Evolutionary conservation across 306 rosid species (phyloP).

Genomic region (Lathyrus tuberosus): DNA sequence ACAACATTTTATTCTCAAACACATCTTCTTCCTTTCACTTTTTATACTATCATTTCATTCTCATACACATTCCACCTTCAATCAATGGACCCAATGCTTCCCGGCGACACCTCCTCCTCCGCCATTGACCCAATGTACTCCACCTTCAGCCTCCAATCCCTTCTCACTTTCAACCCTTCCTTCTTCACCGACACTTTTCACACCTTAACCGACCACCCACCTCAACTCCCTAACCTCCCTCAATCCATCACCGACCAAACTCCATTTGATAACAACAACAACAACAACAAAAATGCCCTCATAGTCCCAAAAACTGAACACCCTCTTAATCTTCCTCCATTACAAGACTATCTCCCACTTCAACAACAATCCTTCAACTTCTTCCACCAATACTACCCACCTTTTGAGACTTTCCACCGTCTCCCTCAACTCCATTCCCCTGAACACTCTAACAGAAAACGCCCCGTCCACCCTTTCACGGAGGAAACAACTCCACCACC

Average conservation of each 20-base stretch:
- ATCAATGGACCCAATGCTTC: conserved; percentile 35
- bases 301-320: conserved; percentile 40
- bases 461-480: conserved; percentile 24
- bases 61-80: background rate
- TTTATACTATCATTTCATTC: too few relatives aligned
- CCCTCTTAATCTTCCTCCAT: conserved; percentile 9
- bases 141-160: conserved; percentile 53
- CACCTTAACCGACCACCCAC: background rate
- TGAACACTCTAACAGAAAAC: conserved; percentile 40
- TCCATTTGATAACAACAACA: background rate
- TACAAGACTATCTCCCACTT: background rate
- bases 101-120: background rate
- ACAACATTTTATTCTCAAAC: too few relatives aligned
- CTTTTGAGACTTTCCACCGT: conserved; percentile 31
- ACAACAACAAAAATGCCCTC: background rate
- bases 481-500: background rate
- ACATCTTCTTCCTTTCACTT: too few relatives aligned
- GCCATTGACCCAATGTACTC: conserved; percentile 56
- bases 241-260: background rate
- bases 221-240: background rate
- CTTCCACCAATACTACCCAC: conserved; percentile 20
- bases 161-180: conserved; percentile 45
- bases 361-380: conserved; percentile 37
- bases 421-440: conserved; percentile 62
- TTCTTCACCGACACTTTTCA: background rate